phyloP scores from a whole-genome alignment of 2,329 filamentous ascomycete genomes.

The Aureobasidium namibiae region DNA sequence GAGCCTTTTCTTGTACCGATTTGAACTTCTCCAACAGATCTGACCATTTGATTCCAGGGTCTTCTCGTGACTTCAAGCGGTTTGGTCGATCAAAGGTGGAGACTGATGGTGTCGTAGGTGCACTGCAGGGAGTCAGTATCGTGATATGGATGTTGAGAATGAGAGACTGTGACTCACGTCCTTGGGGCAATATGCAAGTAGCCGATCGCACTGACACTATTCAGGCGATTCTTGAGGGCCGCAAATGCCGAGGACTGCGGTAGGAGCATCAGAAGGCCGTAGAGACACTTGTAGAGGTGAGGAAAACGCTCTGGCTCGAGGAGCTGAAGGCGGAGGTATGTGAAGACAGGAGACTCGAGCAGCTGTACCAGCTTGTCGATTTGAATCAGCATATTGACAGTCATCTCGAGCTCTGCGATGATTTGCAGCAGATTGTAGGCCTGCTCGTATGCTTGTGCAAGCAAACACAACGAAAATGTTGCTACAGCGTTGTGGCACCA shows the following conservation, averaged over 20 bases:
- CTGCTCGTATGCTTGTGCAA: slow-evolving; percentile 96
- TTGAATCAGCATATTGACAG: slow-evolving; percentile 95
- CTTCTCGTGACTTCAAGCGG: slow-evolving; percentile 72
- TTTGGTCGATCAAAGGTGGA: slow-evolving; percentile 46
- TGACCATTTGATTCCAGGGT: slow-evolving; percentile 70
- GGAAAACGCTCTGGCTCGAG: slow-evolving; percentile 93
- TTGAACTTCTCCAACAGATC: slow-evolving; percentile 94
- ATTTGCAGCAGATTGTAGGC: slow-evolving; percentile 94
- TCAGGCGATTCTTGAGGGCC: slow-evolving; percentile 89
- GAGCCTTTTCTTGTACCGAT: slow-evolving; percentile 76
- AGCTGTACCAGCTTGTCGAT: slow-evolving; percentile 97
- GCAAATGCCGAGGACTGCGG: slow-evolving; percentile 96
- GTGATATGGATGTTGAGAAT: slow-evolving; percentile 14
- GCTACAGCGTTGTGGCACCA: slow-evolving; percentile 99
- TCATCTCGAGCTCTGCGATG: slow-evolving; percentile 97
- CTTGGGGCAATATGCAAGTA: slow-evolving; percentile 78
- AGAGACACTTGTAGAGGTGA: slow-evolving; percentile 83
- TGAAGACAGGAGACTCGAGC: slow-evolving; percentile 94
- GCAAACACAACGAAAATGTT: slow-evolving; percentile 88
- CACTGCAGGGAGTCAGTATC: slow-evolving; percentile 13
- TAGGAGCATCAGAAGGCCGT: slow-evolving; percentile 94
- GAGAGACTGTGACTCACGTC: too few species aligned
- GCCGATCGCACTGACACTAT: slow-evolving; percentile 94
- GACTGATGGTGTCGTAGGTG: slow-evolving; percentile 24
- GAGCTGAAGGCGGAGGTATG: slow-evolving; percentile 88